These are phyloP conservation scores for Solanum bulbocastanum DNA, from an alignment of 257 asterid species.

Conservation along the genomic window DNA sequence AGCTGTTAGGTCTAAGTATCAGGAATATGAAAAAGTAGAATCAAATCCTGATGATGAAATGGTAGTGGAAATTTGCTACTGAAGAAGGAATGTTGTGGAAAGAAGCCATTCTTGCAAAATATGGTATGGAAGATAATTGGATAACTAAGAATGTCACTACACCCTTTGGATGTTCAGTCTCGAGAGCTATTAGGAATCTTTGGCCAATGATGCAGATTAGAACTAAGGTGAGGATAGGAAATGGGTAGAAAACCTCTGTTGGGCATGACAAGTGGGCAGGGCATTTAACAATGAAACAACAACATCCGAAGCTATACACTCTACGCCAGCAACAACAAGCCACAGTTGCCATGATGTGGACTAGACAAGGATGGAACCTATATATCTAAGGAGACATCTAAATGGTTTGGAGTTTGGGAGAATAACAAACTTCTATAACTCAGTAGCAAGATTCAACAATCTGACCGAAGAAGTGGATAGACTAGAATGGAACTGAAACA, in stretches of 20 bases:
- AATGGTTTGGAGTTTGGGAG: background rate
- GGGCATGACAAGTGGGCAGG: background rate
- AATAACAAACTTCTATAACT: background rate
- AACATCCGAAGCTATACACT: background rate
- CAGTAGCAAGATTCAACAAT: background rate
- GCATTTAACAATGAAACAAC: background rate
- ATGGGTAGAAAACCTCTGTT: background rate
- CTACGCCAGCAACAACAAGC: background rate
- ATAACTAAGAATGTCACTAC: background rate
- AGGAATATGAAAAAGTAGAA: background rate
- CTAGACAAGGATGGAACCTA: background rate
- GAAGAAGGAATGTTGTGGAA: background rate
- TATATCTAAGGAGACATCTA: background rate
- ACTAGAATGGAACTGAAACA: background rate
- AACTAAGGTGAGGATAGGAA: background rate
- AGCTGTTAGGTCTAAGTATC: background rate
- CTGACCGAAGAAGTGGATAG: background rate
- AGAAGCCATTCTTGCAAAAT: background rate
- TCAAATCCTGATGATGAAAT: background rate
- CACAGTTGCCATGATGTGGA: background rate
- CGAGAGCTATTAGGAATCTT: background rate
- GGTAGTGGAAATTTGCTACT: background rate
- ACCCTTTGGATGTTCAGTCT: background rate
- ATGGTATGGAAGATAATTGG: background rate
- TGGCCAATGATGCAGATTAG: background rate